Conservation (phyloP, 1,284 basidiomycete species). For the Pseudozyma sp. region DNA sequence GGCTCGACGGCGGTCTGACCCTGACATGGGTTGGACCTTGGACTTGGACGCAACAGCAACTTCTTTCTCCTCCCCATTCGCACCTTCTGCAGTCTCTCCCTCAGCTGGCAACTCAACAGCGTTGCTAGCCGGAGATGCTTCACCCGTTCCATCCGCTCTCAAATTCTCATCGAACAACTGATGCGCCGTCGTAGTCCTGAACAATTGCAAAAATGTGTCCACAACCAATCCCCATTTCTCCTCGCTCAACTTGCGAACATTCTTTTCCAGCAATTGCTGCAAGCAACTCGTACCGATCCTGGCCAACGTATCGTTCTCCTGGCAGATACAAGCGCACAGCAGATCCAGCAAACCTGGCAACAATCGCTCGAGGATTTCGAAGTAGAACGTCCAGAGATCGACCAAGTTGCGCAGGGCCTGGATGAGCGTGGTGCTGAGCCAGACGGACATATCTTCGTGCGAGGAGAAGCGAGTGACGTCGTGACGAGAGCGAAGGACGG, state of each 20-base stretch:
- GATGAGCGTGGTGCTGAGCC: conserved; percentile 99
- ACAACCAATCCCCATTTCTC: conserved; percentile 92
- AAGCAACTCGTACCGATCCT: conserved; percentile 97
- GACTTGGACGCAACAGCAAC: not conserved
- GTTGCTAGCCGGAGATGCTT: conserved; percentile 25
- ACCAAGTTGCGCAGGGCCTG: conserved; percentile 95
- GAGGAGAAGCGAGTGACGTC: conserved; percentile 92
- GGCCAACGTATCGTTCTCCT: conserved; percentile 89
- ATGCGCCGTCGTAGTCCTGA: conserved; percentile 96
- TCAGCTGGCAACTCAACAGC: conserved; percentile 16
- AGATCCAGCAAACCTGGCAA: conserved; percentile 92
- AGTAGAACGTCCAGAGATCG: conserved; percentile 95
- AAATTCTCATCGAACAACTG: conserved; percentile 90
- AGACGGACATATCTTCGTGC: conserved; percentile 99
- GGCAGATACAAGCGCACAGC: conserved; percentile 96
- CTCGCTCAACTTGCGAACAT: conserved; percentile 86
- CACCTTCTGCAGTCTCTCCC: not conserved
- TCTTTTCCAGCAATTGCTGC: conserved; percentile 94
- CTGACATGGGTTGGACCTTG: conserved; percentile 66
- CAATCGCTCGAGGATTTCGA: conserved; percentile 88
- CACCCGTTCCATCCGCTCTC: conserved; percentile 74
- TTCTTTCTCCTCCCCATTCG: not conserved
- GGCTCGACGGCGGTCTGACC: conserved; percentile 83
- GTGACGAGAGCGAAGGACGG: conserved; percentile 83
- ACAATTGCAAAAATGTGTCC: conserved; percentile 92